Evolutionary conservation across 768 basidiomycete species (phyloP), one percentile per base, ranked within the genome.

Genomic region (Psilocybe subaeruginosa): DNA sequence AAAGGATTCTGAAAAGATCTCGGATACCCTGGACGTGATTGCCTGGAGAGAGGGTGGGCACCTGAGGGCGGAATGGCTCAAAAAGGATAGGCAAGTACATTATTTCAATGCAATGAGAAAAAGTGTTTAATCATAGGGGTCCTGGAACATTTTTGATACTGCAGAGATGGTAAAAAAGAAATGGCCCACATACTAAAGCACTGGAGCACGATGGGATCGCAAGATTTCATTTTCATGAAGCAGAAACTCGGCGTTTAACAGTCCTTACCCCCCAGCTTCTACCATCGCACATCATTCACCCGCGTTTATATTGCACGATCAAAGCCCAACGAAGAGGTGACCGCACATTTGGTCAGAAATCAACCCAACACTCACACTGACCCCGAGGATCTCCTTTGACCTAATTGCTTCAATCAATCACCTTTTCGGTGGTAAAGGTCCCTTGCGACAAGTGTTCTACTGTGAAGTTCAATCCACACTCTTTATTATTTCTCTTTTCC

Each of bases 191-290:
- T 90, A 41, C 69, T 78, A 37, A 75, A 73, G 9, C 68, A 76
- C 57, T 90, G 87, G 88, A 66, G 70, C 35, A 79, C 71, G 14
- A 69, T 88, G 67, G 76, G 75, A 56, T 72, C 83, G 3, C 72
- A 76, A n/a, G 82, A 87, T 58, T 85, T 88, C 67, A 71, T 85
- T 54, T 71, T 68, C 35, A 72, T 87, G 74, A 88, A 88, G 69
- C 74, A 70, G 54, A 82, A 75, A 65, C 79, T 87, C 61, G 83
- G 79, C 55, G 85, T 87, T 62, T 87, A 72, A 82, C 49, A 61
- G 62, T 57, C 55, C 58, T 56, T 39, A 60, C 61, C 43, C 17
- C 19, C 23, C 46, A 46, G 37, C 48, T 63, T 62, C 52, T 54
- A 48, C 55, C n/a, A 37, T 45, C 23, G 27, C 53, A 39, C 16